Base-by-base conservation (phyloP, 106 monocot species). In the Iris macrosiphon region DNA sequence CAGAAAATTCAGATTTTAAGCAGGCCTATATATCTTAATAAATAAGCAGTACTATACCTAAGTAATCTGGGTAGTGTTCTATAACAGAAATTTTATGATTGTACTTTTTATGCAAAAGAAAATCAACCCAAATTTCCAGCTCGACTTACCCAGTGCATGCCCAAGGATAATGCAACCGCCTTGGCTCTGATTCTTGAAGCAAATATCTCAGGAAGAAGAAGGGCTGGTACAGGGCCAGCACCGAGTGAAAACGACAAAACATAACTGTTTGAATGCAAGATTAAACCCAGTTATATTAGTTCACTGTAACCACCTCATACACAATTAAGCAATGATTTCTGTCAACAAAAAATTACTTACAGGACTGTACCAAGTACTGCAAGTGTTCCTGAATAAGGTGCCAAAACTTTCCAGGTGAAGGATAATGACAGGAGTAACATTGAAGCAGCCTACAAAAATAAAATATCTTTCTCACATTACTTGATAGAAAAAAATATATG, bases 111-210 rank as follows among this genome's bases (percentile, higher is more conserved):
- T n/a, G n/a, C n/a, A 37, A 12, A 37, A 37, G 12, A 37, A 37
- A 37, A 37, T 37, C 12, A 37, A 5, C 5, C 37, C 37, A 37
- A 37, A 37, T 37, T 37, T 7, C 37, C 37, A 16, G 39, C 35
- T 21, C 27, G 40, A 43, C 81, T 68, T 69, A 93, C 92, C 92
- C 92, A 93, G 58, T 93, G 92, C 83, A 83, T 87, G 40, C 87
- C 92, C 20, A 93, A 66, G 65, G 92, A 93, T 50, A 93, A 72
- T 24, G 92, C 92, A 44, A 93, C 92, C n/a, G 92, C 92, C 70
- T 87, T 93, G 45, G 92, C 92, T 72, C 92, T 71, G 54, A 93
- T 93, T 63, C 92, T 83, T 12, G 92, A 93, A 13, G 92, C 82
- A 69, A 93, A 93, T 63, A 87, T 87, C 61, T 93, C 92, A 17